Evolutionary conservation across 805 yeast genomes (phyloP), one percentile per base, ranked within the genome.

Genomic region (Nakazawaea ernobii): DNA sequence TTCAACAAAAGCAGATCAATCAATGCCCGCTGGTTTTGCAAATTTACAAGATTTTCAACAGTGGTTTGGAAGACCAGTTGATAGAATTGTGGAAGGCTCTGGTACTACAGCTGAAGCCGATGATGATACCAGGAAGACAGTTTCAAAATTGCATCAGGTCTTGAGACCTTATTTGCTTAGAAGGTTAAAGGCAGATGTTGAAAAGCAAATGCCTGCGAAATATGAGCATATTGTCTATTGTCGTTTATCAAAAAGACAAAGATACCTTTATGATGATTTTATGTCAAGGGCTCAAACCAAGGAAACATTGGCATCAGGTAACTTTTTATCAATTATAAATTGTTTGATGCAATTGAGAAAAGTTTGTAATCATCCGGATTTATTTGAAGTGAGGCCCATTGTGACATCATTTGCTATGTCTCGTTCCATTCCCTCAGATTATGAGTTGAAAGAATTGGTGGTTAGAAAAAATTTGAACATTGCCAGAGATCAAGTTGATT

Each of bases 61-160:
- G 54, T 94, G 99, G 99, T 94, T 94, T 65, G 96, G 97, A n/a
- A 79, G 83, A 51, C 99, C 99, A 0, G 97, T 94, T 4, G 98
- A 94, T 62, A 86, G 80, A 55, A 80, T 94, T 51, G 82, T 94
- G 46, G 97, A 94, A 63, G 84, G 80, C 49, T 87, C 84, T 29
- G 66, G 65, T 4, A 68, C 73, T 9, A 52, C 54, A 36, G 50
- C 59, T 4, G 70, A 66, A 11, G 71, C 67, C n/a, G 86, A 80
- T 54, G 77, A 83, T 55, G 98, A 94, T 58, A 89, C 98, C 0
- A 78, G 78, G 51, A 79, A 81, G 52, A 91, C 97, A 0, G 96
- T 94, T 29, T 71, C 86, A 10, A 86, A 95, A 59, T 72, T 94
- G 46, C 99, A 94, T 66, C 95, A 89, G 62, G 96, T 94, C 17